Percentiles rank a stretch among this genome's conserved stretches.
These are phyloP conservation scores for Hyaloscypha finlandica DNA, from an alignment of 495 filamentous ascomycete genomes.

Conservation along the genomic window DNA sequence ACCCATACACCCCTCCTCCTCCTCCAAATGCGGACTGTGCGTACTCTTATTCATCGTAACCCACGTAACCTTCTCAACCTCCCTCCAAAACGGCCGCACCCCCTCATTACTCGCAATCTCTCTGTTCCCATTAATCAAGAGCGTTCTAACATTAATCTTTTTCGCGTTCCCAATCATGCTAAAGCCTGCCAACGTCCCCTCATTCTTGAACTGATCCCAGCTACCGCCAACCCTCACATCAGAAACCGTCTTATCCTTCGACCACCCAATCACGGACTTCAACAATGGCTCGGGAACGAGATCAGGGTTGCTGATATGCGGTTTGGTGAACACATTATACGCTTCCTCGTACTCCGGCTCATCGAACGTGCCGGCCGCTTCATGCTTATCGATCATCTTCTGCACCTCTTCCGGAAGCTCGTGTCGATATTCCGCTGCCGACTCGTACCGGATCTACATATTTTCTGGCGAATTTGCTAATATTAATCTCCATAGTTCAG, in stretches of 20 bases:
- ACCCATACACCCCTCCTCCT: neutral
- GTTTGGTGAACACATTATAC: slow-evolving; percentile 39
- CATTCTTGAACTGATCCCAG: neutral
- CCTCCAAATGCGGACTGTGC: neutral
- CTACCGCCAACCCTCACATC: neutral
- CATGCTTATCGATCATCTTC: neutral
- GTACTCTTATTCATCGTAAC: neutral
- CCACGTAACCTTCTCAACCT: neutral
- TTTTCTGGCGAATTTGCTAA: slow-evolving; percentile 35
- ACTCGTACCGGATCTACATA: neutral
- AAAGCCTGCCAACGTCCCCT: neutral
- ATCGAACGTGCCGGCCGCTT: slow-evolving; percentile 13
- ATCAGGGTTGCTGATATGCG: slow-evolving; percentile 42
- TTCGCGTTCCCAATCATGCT: neutral
- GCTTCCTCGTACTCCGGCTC: slow-evolving; percentile 42
- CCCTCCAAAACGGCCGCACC: neutral
- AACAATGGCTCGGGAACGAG: slow-evolving; percentile 39
- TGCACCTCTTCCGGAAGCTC: slow-evolving; percentile 5
- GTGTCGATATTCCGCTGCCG: neutral
- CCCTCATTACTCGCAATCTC: neutral
- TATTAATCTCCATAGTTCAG: slow-evolving; percentile 42
- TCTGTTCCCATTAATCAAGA: neutral
- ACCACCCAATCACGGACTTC: neutral
- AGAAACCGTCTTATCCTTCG: slow-evolving; percentile 5
- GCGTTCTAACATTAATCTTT: neutral